Conservation (phyloP, 768 basidiomycete genomes). For the Suillus bovinus region DNA sequence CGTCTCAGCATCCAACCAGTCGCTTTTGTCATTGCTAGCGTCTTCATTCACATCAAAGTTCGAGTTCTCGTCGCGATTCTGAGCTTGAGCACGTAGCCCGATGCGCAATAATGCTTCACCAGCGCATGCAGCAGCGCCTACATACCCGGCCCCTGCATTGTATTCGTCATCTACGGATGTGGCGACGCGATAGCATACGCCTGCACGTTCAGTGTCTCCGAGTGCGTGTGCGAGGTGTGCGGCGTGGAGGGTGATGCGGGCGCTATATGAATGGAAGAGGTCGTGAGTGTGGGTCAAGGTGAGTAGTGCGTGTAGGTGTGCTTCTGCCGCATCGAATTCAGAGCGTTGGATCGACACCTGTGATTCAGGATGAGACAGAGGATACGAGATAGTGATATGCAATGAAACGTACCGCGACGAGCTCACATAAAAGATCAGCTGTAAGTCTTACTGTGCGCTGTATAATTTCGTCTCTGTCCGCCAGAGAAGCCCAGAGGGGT, state of each 20-base stretch:
- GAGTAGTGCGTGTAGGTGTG: conserved; percentile 50
- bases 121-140: conserved; percentile 48
- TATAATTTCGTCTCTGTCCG: conserved; percentile 51
- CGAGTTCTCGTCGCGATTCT: neutral
- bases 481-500: conserved; percentile 52
- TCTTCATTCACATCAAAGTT: neutral
- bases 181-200: conserved; percentile 64
- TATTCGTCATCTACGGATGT: neutral
- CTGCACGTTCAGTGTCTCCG: conserved; percentile 46
- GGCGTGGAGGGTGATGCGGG: conserved; percentile 65
- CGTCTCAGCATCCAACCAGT: conserved; percentile 25
- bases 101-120: conserved; percentile 53
- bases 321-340: conserved; percentile 61
- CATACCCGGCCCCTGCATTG: conserved; percentile 35
- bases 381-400: neutral
- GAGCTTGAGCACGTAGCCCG: conserved; percentile 33
- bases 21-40: no score
- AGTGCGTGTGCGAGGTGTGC: conserved; percentile 34
- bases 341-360: conserved; percentile 65
- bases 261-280: conserved; percentile 57
- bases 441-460: conserved; percentile 57
- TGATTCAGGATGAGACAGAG: neutral
- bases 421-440: conserved; percentile 71
- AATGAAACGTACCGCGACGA: conserved; percentile 51
- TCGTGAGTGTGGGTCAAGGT: conserved; percentile 60